These are phyloP conservation scores for Paxillus ammoniavirescens DNA, from an alignment of 768 basidiomycete species.

Conservation along the genomic window DNA sequence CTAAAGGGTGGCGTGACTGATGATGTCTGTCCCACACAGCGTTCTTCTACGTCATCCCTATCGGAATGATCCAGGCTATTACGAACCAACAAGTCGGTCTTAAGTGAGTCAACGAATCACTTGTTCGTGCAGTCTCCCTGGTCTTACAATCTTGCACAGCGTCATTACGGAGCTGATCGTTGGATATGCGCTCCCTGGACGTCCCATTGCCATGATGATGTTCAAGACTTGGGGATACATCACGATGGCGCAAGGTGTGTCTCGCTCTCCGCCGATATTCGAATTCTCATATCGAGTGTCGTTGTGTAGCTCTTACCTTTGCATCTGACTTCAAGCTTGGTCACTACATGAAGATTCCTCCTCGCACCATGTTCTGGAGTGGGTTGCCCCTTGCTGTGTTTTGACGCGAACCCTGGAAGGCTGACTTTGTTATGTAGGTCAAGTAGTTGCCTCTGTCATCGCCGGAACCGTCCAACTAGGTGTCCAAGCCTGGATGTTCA, in stretches of 20 bases:
- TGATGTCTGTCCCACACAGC: conserved; percentile 17
- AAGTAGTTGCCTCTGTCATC: conserved; percentile 61
- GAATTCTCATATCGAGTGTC: background rate
- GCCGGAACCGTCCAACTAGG: conserved; percentile 67
- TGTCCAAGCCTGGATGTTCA: conserved; percentile 63
- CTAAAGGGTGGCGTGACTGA: background rate
- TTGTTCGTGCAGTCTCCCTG: background rate
- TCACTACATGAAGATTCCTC: conserved; percentile 71
- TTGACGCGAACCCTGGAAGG: background rate
- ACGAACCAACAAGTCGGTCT: conserved; percentile 76
- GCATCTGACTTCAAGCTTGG: conserved; percentile 75
- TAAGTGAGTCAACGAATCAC: conserved; percentile 25
- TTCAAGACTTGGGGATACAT: conserved; percentile 76
- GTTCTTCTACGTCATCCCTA: conserved; percentile 69
- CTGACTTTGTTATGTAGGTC: conserved; percentile 22
- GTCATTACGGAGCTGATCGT: conserved; percentile 75
- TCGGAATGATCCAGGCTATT: conserved; percentile 74
- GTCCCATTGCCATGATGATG: conserved; percentile 79
- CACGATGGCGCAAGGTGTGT: conserved; percentile 47
- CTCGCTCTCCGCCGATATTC: background rate
- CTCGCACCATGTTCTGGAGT: conserved; percentile 64
- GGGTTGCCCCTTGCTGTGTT: background rate
- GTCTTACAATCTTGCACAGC: conserved; percentile 12
- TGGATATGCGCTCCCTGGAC: conserved; percentile 55
- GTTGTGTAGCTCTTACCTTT: conserved; percentile 51